These are phyloP conservation scores for Silene noctiflora DNA, from an alignment of 179 eudicot species.

Conservation along the genomic window DNA sequence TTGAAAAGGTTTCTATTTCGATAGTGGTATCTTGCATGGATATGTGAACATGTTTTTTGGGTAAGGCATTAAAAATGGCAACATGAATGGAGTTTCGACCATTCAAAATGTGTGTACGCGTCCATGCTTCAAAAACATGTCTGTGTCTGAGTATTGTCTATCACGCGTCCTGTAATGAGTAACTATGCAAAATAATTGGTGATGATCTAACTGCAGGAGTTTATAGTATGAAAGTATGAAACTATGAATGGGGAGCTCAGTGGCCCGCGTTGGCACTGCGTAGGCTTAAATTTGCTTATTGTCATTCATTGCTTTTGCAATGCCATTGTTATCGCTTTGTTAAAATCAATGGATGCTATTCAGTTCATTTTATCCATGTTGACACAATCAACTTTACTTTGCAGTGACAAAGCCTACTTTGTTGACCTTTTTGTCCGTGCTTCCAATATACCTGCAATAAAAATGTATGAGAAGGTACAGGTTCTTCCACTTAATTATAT, in stretches of 20 bases:
- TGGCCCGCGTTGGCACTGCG: neutral
- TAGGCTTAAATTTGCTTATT: neutral
- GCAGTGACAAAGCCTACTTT: constrained; percentile 89
- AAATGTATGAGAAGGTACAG: constrained; percentile 96
- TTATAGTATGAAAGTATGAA: neutral
- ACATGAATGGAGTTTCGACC: neutral
- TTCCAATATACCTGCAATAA: constrained; percentile 91
- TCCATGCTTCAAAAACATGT: neutral
- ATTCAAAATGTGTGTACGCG: neutral
- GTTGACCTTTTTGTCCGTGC: constrained; percentile 97
- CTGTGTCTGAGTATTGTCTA: neutral
- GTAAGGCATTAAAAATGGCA: neutral
- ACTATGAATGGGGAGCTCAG: neutral
- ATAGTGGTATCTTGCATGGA: neutral
- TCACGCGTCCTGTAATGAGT: neutral
- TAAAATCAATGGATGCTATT: neutral
- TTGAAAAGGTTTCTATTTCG: neutral
- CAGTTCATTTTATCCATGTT: constrained; percentile 11
- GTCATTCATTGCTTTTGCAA: neutral
- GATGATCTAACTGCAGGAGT: neutral
- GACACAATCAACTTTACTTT: constrained; percentile 17
- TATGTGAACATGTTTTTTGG: neutral
- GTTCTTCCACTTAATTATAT: constrained; percentile 9
- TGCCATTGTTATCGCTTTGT: neutral
- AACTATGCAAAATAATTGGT: neutral